phyloP scores from a whole-genome alignment of 768 basidiomycete genomes.

The Tylopilus rubrobrunneus region DNA sequence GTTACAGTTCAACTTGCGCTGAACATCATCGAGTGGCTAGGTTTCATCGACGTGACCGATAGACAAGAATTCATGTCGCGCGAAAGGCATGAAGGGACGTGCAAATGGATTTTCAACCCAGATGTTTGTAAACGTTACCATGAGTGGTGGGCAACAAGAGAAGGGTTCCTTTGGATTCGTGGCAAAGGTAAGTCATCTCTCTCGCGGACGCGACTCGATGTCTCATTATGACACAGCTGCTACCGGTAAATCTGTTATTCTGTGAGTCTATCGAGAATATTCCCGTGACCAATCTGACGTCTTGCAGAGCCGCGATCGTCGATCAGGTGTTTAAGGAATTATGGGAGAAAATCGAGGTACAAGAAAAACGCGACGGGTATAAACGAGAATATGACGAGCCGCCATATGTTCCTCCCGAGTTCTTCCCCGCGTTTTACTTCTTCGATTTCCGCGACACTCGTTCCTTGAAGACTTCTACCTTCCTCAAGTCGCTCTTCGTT shows the following conservation, averaged over 20 bases:
- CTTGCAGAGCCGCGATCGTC: conserved; percentile 20
- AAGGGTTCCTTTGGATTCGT: conserved; percentile 26
- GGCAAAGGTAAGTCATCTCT: conserved; percentile 16
- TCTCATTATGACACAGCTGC: conserved; percentile 14
- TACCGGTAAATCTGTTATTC: conserved; percentile 23
- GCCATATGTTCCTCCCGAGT: conserved; percentile 19
- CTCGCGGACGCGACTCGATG: background rate
- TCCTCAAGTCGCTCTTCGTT: conserved; percentile 23
- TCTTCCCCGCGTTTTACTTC: conserved; percentile 25
- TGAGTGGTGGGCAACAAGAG: conserved; percentile 16
- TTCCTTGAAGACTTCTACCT: conserved; percentile 10
- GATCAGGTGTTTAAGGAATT: conserved; percentile 22
- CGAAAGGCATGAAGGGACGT: conserved; percentile 22
- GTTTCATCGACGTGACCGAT: conserved; percentile 23
- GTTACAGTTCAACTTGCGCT: conserved; percentile 22
- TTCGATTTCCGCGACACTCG: conserved; percentile 29
- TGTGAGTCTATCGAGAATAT: conserved; percentile 10
- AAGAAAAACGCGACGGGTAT: conserved; percentile 15
- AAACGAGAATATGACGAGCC: conserved; percentile 16
- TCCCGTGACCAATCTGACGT: conserved; percentile 1
- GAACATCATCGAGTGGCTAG: conserved; percentile 21
- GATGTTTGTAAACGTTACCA: conserved; percentile 17
- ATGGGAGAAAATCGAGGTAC: conserved; percentile 20
- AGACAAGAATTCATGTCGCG: conserved; percentile 24
- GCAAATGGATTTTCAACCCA: conserved; percentile 21